A percentile compares a stretch with the other conserved stretches of the same genome.
phyloP scores from a whole-genome alignment of 2,329 filamentous ascomycete genomes.

The Biscogniauxia marginata region DNA sequence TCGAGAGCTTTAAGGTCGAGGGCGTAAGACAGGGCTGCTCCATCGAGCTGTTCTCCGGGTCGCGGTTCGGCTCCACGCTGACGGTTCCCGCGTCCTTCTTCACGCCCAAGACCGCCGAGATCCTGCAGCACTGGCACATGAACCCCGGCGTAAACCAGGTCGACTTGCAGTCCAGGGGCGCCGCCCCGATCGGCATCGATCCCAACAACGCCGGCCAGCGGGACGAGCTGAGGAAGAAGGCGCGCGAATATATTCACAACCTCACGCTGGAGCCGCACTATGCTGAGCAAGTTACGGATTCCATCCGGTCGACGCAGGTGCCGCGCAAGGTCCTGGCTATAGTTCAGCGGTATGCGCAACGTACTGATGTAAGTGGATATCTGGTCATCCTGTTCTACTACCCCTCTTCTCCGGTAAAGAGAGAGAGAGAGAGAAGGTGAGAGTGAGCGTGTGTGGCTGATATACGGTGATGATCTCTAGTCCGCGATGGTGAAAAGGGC shows the following conservation, averaged over 20 bases:
- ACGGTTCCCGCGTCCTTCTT: conserved; percentile 53
- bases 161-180: conserved; percentile 40
- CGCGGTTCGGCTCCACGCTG: conserved; percentile 43
- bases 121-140: conserved; percentile 52
- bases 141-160: conserved; percentile 37
- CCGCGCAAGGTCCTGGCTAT: conserved; percentile 47
- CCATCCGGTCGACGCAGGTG: conserved; percentile 43
- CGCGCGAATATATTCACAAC: conserved; percentile 49
- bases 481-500: conserved; percentile 52
- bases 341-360: conserved; percentile 47
- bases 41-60: conserved; percentile 50
- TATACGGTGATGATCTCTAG: conserved; percentile 21
- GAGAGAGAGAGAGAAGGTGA: too few relatives aligned
- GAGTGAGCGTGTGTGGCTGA: too few relatives aligned
- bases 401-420: not conserved
- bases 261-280: conserved; percentile 48
- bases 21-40: conserved; percentile 42
- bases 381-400: not conserved
- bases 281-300: conserved; percentile 50
- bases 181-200: conserved; percentile 53
- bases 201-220: conserved; percentile 39
- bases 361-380: conserved; percentile 45
- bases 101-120: conserved; percentile 46
- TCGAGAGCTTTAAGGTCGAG: conserved; percentile 42
- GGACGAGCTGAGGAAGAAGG: conserved; percentile 45